Conservation (phyloP, 257 asterid species). For the Scutellaria baicalensis region DNA sequence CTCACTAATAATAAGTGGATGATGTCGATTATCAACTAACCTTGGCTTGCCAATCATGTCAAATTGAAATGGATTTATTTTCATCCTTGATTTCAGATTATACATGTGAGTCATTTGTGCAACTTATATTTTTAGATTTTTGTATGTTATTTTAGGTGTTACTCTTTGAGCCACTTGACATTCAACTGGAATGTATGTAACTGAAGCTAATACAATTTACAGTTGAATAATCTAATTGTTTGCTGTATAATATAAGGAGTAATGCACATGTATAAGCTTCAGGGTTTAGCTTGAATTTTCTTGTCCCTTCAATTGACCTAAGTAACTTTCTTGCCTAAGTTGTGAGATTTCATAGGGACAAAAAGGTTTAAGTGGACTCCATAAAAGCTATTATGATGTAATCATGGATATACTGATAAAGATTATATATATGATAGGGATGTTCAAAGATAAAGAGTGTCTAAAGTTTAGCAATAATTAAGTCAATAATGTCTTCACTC, state of each 20-base stretch:
- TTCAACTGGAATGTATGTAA: neutral
- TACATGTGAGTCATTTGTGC: slow-evolving; percentile 20
- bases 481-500: slow-evolving; percentile 27
- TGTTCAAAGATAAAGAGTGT: slow-evolving; percentile 30
- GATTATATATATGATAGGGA: slow-evolving; percentile 18
- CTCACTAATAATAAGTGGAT: slow-evolving; percentile 11
- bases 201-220: neutral
- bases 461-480: slow-evolving; percentile 27
- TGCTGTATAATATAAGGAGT: neutral
- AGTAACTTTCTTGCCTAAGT: slow-evolving; percentile 3
- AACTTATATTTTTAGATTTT: slow-evolving; percentile 7
- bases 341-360: neutral
- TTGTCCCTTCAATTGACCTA: slow-evolving; percentile 14
- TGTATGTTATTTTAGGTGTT: neutral
- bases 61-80: slow-evolving; percentile 11
- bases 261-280: neutral
- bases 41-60: slow-evolving; percentile 16
- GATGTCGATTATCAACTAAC: slow-evolving; percentile 3
- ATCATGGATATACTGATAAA: slow-evolving; percentile 12
- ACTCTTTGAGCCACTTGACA: neutral
- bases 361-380: slow-evolving; percentile 15
- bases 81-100: slow-evolving; percentile 21
- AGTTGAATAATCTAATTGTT: neutral
- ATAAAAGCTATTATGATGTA: slow-evolving; percentile 16
- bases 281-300: slow-evolving; percentile 6